Conservation (phyloP, 192 early-diverging fungal genomes). For the Backusella morwellensis region DNA sequence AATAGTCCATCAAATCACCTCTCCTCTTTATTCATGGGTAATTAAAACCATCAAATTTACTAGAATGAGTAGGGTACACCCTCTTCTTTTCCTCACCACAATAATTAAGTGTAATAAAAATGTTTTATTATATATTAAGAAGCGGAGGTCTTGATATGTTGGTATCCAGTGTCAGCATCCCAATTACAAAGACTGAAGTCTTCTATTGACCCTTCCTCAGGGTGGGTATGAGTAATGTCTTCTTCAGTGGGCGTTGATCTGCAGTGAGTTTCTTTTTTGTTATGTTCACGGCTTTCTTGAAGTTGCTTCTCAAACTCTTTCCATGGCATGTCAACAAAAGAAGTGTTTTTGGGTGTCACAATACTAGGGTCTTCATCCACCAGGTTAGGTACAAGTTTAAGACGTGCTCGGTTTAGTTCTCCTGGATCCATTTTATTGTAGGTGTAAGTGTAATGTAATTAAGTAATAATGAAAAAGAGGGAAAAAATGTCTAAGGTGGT, state of each 20-base stretch:
- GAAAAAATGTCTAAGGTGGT: background rate
- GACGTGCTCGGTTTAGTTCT: background rate
- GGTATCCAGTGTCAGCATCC: conserved; percentile 10
- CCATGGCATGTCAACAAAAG: conserved; percentile 18
- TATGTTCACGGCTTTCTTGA: background rate
- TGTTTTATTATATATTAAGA: background rate
- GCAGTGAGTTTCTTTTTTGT: background rate
- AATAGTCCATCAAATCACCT: background rate
- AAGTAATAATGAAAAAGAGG: background rate
- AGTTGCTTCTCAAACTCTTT: background rate
- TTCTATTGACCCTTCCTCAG: conserved; percentile 1
- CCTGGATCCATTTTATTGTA: conserved; percentile 13
- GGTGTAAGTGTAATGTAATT: background rate
- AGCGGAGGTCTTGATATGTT: background rate
- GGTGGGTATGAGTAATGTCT: background rate
- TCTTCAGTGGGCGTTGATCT: background rate
- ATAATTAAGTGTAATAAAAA: background rate
- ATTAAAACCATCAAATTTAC: background rate
- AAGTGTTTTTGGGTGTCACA: conserved; percentile 19
- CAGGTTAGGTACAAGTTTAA: conserved; percentile 19
- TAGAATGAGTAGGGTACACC: background rate
- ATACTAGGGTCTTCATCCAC: conserved; percentile 22
- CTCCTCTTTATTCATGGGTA: background rate
- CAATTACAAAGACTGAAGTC: conserved; percentile 8
- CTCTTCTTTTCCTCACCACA: background rate